Evolutionary conservation across 2,329 filamentous ascomycete genomes (phyloP).

Genomic region (Colletotrichum sp.): DNA sequence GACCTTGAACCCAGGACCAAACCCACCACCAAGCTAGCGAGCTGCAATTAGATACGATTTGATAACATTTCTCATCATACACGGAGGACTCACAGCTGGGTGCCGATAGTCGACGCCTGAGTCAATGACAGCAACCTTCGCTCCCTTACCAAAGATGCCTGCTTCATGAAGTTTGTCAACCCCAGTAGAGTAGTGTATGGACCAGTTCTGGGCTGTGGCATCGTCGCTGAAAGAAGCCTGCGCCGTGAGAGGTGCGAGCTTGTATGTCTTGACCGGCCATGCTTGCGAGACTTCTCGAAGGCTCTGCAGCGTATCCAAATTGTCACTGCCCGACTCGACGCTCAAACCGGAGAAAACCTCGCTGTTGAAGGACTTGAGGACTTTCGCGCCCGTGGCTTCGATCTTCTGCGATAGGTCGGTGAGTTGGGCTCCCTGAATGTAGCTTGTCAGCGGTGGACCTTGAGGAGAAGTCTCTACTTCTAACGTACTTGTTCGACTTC

Average conservation of each 20-base stretch:
- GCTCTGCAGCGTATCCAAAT: slow-evolving; percentile 34
- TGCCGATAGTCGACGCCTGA: slow-evolving; percentile 24
- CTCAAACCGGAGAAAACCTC: slow-evolving; percentile 39
- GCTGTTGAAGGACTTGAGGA: slow-evolving; percentile 22
- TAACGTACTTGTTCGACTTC: slow-evolving; percentile 21
- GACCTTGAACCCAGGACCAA: slow-evolving; percentile 27
- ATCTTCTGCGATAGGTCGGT: slow-evolving; percentile 18
- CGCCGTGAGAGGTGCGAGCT: slow-evolving; percentile 16
- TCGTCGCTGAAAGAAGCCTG: slow-evolving; percentile 22
- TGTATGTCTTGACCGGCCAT: slow-evolving; percentile 27
- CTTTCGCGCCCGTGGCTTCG: slow-evolving; percentile 11
- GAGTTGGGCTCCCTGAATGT: slow-evolving; percentile 5
- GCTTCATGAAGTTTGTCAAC: slow-evolving; percentile 22
- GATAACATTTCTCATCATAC: too few relatives aligned
- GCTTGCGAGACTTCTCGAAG: slow-evolving; percentile 21
- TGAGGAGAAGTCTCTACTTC: background rate
- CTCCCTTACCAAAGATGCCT: slow-evolving; percentile 23
- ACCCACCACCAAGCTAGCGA: slow-evolving; percentile 30
- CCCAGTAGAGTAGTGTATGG: slow-evolving; percentile 25
- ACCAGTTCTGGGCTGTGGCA: slow-evolving; percentile 33
- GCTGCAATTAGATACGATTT: background rate
- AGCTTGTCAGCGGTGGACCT: background rate
- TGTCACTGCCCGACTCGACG: slow-evolving; percentile 35
- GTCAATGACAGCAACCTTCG: slow-evolving; percentile 23
- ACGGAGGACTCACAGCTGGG: slow-evolving; percentile 2